Evolutionary conservation across 345 rosid genomes (phyloP).

Genomic region (Brassica rapa): DNA sequence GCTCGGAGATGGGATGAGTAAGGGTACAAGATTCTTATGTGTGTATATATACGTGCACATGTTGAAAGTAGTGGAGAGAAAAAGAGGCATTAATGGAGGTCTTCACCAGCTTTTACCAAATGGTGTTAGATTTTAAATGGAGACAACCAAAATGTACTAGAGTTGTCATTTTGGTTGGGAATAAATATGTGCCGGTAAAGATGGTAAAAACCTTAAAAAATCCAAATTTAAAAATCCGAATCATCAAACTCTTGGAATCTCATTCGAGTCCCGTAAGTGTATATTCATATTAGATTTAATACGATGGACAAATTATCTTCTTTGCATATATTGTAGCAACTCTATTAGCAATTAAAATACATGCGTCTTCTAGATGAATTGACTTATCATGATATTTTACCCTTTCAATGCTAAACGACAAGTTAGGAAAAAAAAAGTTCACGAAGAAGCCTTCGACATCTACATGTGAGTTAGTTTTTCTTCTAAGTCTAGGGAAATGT

Average conservation of each 20-base stretch:
- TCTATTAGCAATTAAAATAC: neutral
- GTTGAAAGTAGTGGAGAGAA: slow-evolving; percentile 7
- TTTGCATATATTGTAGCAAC: neutral
- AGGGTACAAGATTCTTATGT: slow-evolving; percentile 8
- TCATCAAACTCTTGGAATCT: neutral
- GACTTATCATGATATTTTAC: neutral
- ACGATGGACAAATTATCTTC: neutral
- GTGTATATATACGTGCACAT: slow-evolving; percentile 27
- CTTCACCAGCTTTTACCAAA: slow-evolving; percentile 33
- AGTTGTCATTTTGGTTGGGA: slow-evolving; percentile 31
- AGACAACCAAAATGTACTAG: slow-evolving; percentile 21
- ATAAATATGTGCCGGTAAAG: slow-evolving; percentile 28
- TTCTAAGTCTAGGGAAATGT: neutral
- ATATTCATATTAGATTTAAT: neutral
- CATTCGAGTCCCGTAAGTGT: neutral
- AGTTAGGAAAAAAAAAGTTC: neutral
- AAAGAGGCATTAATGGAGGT: slow-evolving; percentile 34
- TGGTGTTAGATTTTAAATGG: slow-evolving; percentile 22
- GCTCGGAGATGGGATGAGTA: slow-evolving; percentile 22
- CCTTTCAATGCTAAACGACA: neutral
- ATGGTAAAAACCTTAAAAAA: neutral
- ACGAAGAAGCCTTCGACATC: neutral
- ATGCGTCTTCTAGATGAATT: neutral
- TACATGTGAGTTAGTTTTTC: neutral
- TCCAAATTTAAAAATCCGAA: neutral